Percentiles rank a stretch among this genome's conserved stretches.
Conservation (phyloP, 306 rosid species). For the Vigna reflexopilosa region DNA sequence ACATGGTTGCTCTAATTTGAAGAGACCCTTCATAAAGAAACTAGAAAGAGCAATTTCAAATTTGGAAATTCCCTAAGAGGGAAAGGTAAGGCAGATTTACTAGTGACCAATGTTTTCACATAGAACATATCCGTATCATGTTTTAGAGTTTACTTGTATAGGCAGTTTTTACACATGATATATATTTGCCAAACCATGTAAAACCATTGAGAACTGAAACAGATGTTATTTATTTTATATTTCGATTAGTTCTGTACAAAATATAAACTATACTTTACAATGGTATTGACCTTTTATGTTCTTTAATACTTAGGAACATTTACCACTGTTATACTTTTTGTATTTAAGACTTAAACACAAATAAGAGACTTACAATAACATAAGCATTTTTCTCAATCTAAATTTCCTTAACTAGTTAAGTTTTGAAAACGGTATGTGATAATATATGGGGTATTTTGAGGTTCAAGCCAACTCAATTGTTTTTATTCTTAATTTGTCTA, state of each 20-base stretch:
- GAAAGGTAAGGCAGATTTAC: conserved; percentile 3
- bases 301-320: not conserved
- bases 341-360: too few species aligned
- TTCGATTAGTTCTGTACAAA: not conserved
- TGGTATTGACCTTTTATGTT: not conserved
- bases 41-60: conserved; percentile 33
- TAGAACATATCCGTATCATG: conserved; percentile 35
- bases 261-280: conserved; percentile 4
- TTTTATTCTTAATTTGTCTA: too few species aligned
- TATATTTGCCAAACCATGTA: conserved; percentile 33
- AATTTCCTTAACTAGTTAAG: too few species aligned
- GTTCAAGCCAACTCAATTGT: too few species aligned
- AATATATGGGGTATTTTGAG: too few species aligned
- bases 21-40: conserved; percentile 33
- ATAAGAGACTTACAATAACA: too few species aligned
- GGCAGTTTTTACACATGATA: conserved; percentile 35
- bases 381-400: too few species aligned
- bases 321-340: not conserved
- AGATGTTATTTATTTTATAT: not conserved
- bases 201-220: conserved; percentile 15
- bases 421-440: too few species aligned
- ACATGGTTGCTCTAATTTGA: conserved; percentile 40
- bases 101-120: conserved; percentile 19
- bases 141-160: conserved; percentile 42
- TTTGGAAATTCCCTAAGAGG: conserved; percentile 10